These are phyloP conservation scores for Plasmopara halstedii DNA, from an alignment of 352 stramenopile species.

Conservation along the genomic window DNA sequence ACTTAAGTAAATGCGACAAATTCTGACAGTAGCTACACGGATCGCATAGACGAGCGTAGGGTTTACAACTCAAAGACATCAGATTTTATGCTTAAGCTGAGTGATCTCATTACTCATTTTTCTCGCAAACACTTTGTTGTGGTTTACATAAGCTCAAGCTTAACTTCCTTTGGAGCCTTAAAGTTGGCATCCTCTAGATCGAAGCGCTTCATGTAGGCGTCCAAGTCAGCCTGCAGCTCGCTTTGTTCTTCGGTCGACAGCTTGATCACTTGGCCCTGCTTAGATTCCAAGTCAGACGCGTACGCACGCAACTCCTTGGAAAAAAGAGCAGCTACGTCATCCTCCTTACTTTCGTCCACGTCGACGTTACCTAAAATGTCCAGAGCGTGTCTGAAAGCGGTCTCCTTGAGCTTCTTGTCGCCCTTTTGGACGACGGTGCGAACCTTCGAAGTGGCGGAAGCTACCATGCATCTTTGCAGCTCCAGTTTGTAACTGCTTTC, in stretches of 20 bases:
- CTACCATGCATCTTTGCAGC: conserved; percentile 80
- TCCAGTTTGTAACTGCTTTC: conserved; percentile 75
- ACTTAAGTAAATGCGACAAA: too few relatives aligned
- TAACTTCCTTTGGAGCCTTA: conserved; percentile 78
- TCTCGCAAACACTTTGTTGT: too few relatives aligned
- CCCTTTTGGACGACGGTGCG: conserved; percentile 63
- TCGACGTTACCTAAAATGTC: conserved; percentile 68
- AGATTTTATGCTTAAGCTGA: too few relatives aligned
- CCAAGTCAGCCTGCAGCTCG: conserved; percentile 74
- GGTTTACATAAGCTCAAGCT: conserved; percentile 80
- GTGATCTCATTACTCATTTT: too few relatives aligned
- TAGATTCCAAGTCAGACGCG: conserved; percentile 59
- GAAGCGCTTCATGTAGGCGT: conserved; percentile 85
- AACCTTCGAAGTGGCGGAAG: conserved; percentile 63
- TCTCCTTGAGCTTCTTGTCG: conserved; percentile 81
- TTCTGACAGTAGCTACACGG: too few relatives aligned
- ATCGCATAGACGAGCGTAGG: too few relatives aligned
- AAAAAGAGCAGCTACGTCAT: conserved; percentile 77
- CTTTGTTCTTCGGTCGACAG: conserved; percentile 69
- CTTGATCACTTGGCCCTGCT: conserved; percentile 74
- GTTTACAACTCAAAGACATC: too few relatives aligned
- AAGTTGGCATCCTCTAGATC: conserved; percentile 70
- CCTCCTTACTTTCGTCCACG: conserved; percentile 73
- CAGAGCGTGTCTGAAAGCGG: conserved; percentile 78
- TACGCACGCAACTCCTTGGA: conserved; percentile 78